phyloP scores from a whole-genome alignment of 306 rosid species.

The Senna siamea region DNA sequence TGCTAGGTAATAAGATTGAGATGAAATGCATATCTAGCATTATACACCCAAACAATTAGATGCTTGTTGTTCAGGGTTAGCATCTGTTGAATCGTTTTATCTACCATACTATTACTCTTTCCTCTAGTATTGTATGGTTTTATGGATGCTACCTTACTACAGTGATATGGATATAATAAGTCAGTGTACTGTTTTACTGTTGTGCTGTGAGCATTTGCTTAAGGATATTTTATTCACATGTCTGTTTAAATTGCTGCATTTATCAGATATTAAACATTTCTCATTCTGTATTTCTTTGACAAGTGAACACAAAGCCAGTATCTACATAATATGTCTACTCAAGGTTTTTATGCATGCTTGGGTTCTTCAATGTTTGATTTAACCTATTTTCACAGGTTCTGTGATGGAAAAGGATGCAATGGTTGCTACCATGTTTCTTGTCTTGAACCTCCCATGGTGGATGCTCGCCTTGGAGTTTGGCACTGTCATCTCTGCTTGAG shows the following conservation, averaged over 20 bases:
- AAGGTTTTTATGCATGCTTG: slow-evolving; percentile 28
- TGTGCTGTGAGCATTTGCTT: not conserved
- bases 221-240: slow-evolving; percentile 2
- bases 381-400: slow-evolving; percentile 54
- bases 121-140: not conserved
- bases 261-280: slow-evolving; percentile 13
- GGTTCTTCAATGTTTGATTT: not conserved
- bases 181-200: slow-evolving; percentile 12
- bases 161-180: not conserved
- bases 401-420: slow-evolving; percentile 69
- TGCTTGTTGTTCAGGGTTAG: not conserved
- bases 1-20: not conserved
- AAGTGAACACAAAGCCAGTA: not conserved
- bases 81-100: not conserved
- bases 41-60: slow-evolving; percentile 1
- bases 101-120: not conserved
- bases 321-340: slow-evolving; percentile 1
- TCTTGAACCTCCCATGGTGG: slow-evolving; percentile 68
- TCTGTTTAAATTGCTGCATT: slow-evolving; percentile 1
- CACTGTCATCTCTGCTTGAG: slow-evolving; percentile 58
- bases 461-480: slow-evolving; percentile 69
- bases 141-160: not conserved
- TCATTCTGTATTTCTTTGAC: not conserved
- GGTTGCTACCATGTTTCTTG: slow-evolving; percentile 69
- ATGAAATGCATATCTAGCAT: not conserved